Evolutionary conservation across 2,329 filamentous ascomycete species (phyloP), one percentile per base, ranked within the genome.

Genomic region (Exserohilum turcica): DNA sequence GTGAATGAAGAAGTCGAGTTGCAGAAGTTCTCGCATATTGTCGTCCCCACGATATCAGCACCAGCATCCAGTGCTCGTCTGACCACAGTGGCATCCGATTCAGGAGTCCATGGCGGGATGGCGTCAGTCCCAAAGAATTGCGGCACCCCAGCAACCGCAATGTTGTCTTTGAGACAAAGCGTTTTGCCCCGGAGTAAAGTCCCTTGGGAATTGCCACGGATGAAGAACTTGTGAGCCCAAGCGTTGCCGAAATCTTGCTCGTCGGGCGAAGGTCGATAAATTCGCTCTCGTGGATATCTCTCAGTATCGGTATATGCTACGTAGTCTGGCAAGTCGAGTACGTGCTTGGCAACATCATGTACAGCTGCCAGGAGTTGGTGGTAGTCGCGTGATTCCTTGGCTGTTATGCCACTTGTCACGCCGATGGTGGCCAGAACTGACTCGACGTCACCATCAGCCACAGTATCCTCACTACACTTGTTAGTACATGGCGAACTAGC

Each of bases 1-100:
- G 78, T 81, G 54, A 78, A 81, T 0, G 78, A 80, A 0, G 76
- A 75, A 1, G 79, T 79, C 0, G 77, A 79, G 53, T 78, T 78
- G 56, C 80, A 84, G 42, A 80, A 78, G 59, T 82, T 82, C 55
- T 85, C 83, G 52, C 82, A 85, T 0, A 77, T 77, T 1, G 80
- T 74, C 0, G 80, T 83, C 9, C 82, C 79, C 6, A 77, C 72
- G 13, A 85, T 78, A 37, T 77, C 64, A 0, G 77, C 82, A 0
- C 82, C 82, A 2, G 79, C 80, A 13, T 82, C 77, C 3, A 85
- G 66, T 0, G 78, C 67, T 12, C 83, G 70, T 0, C 77, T 80
- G 18, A 84, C 80, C 1, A 84, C 77, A 0, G 80, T 83, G 0
- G 83, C 82, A 64, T 85, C 82, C 2, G 79, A 79, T 5, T 67